Percentiles rank a stretch among this genome's conserved stretches.
These are phyloP conservation scores for Calonectria pauciramosa DNA, from an alignment of 2,329 filamentous ascomycete species.

Conservation along the genomic window DNA sequence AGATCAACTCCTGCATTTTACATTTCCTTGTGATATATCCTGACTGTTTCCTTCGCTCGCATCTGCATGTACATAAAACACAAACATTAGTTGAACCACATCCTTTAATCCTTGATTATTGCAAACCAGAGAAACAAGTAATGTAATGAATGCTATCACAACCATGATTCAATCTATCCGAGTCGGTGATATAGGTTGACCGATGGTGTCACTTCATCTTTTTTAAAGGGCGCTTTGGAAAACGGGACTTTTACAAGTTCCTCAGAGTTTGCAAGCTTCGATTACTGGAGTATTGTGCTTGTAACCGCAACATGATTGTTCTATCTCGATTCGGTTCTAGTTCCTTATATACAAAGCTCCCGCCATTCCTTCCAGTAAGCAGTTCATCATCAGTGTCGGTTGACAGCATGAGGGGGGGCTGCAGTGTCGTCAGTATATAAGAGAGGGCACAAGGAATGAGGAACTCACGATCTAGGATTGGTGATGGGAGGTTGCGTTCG, in stretches of 20 bases:
- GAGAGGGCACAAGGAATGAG: neutral
- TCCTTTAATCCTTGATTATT: too few species aligned
- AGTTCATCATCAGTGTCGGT: conserved; percentile 40
- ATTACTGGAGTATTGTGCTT: conserved; percentile 6
- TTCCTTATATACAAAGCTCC: conserved; percentile 38
- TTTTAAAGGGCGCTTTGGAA: neutral
- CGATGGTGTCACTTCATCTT: too few species aligned
- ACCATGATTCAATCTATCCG: neutral
- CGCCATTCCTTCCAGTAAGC: conserved; percentile 22
- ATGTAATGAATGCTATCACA: too few species aligned
- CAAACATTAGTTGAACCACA: neutral
- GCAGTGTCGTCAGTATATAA: conserved; percentile 27
- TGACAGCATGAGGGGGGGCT: conserved; percentile 48
- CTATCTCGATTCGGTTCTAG: conserved; percentile 26
- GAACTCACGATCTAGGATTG: conserved; percentile 83
- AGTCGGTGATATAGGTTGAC: neutral
- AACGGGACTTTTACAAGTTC: neutral
- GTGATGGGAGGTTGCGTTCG: conserved; percentile 90
- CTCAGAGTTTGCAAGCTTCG: neutral
- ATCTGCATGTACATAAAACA: neutral
- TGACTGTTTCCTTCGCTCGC: too few species aligned
- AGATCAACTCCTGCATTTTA: conserved; percentile 45
- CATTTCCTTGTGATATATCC: neutral
- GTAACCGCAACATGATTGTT: conserved; percentile 29
- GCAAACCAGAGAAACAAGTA: too few species aligned